Conservation (phyloP, 2,329 filamentous ascomycete genomes). For the Colletotrichum orchidophilum region DNA sequence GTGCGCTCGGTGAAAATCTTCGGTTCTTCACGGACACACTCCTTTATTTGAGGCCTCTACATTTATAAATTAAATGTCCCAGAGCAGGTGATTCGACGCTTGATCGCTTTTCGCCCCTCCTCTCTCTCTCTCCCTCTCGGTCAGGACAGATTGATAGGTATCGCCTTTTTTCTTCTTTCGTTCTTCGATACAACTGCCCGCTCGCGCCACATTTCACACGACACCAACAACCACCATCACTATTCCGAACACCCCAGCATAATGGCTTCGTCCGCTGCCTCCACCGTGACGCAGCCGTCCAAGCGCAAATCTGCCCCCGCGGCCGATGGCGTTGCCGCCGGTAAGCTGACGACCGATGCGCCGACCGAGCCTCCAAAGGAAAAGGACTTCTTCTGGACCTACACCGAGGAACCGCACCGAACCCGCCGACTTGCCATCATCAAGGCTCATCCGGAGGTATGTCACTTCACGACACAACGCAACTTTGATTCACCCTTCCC, state of each 20-base stretch:
- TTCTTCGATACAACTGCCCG: background rate
- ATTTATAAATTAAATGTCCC: slow-evolving; percentile 10
- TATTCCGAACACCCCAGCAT: background rate
- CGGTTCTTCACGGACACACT: background rate
- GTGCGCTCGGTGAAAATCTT: background rate
- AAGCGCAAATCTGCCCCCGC: slow-evolving; percentile 36
- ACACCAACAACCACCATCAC: background rate
- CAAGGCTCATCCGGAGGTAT: slow-evolving; percentile 95
- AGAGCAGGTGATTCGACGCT: slow-evolving; percentile 23
- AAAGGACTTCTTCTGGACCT: slow-evolving; percentile 94
- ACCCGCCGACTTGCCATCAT: slow-evolving; percentile 93
- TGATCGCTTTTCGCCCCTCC: slow-evolving; percentile 1
- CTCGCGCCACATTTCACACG: background rate
- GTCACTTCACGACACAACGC: slow-evolving; percentile 27
- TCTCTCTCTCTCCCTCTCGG: background rate
- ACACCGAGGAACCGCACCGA: slow-evolving; percentile 96
- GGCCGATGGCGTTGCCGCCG: slow-evolving; percentile 38
- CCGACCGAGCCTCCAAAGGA: slow-evolving; percentile 44
- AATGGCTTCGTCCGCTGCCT: slow-evolving; percentile 43
- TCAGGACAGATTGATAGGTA: slow-evolving; percentile 27
- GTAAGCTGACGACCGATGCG: slow-evolving; percentile 34
- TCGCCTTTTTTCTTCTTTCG: background rate
- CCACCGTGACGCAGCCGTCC: slow-evolving; percentile 46
- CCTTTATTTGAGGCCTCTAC: background rate
- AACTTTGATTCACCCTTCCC: background rate